These are phyloP conservation scores for Fraxinus quadrangulata DNA, from an alignment of 257 asterid species.

Conservation along the genomic window DNA sequence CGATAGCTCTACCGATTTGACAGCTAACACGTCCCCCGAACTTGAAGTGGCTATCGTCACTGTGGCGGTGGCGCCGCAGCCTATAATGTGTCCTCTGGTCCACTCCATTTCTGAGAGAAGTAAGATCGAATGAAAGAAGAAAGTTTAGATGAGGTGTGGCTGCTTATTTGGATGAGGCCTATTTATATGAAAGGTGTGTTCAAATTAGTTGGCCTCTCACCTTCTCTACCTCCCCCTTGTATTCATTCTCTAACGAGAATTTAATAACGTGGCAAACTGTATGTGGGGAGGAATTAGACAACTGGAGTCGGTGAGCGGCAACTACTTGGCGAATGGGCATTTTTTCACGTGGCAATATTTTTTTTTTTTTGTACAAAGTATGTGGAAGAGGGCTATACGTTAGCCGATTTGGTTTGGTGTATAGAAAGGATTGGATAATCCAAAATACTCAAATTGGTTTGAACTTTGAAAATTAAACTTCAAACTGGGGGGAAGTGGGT, in stretches of 20 bases:
- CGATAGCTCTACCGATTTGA: slow-evolving; percentile 58
- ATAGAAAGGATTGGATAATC: slow-evolving; percentile 45
- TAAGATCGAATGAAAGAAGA: slow-evolving; percentile 17
- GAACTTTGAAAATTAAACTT: slow-evolving; percentile 22
- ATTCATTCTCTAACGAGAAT: slow-evolving; percentile 52
- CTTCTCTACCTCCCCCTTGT: neutral
- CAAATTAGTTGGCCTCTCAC: slow-evolving; percentile 10
- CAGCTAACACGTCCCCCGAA: slow-evolving; percentile 51
- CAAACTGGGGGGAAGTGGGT: slow-evolving; percentile 42
- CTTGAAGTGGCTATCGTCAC: slow-evolving; percentile 51
- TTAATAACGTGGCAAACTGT: slow-evolving; percentile 54
- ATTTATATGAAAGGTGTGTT: slow-evolving; percentile 35
- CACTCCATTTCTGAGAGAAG: slow-evolving; percentile 50
- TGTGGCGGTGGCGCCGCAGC: slow-evolving; percentile 71
- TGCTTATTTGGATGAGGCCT: slow-evolving; percentile 10
- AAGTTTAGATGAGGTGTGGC: neutral
- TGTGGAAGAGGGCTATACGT: slow-evolving; percentile 25
- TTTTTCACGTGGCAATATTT: slow-evolving; percentile 36
- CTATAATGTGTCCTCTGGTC: slow-evolving; percentile 69
- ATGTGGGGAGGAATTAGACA: slow-evolving; percentile 39
- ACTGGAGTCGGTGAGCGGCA: neutral
- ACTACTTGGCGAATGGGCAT: slow-evolving; percentile 36
- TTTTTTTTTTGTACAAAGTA: neutral
- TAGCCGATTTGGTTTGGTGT: slow-evolving; percentile 33
- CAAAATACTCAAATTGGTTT: slow-evolving; percentile 19